Percentiles rank a stretch among this genome's conserved stretches.
phyloP scores from a whole-genome alignment of 2,329 filamentous ascomycete species.

The Nemania diffusa region DNA sequence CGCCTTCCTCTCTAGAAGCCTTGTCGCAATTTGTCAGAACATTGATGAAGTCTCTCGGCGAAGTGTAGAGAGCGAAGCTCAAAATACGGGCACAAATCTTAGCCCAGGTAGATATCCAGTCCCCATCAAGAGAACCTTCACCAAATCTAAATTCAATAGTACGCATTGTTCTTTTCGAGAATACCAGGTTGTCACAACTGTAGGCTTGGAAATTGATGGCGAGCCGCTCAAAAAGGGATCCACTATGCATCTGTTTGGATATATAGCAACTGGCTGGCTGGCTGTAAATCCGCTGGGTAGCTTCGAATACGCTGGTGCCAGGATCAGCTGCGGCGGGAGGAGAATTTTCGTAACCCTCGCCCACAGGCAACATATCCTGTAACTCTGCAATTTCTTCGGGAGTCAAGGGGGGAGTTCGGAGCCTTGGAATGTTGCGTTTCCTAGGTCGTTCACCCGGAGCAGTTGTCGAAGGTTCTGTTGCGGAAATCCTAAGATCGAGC shows the following conservation, averaged over 20 bases:
- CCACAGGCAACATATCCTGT: too few species aligned
- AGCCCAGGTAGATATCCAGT: conserved; percentile 40
- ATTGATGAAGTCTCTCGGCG: conserved; percentile 29
- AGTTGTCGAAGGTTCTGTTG: neutral
- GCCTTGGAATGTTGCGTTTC: conserved; percentile 11
- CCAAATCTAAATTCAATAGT: conserved; percentile 43
- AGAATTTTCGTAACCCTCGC: neutral
- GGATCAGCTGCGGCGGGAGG: neutral
- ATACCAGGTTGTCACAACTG: neutral
- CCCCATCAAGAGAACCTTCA: conserved; percentile 27
- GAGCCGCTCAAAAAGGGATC: neutral
- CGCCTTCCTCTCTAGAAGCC: conserved; percentile 58
- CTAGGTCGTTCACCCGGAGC: neutral
- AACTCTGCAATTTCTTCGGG: too few species aligned
- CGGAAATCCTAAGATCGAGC: neutral
- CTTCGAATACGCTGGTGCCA: conserved; percentile 12
- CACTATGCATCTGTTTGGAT: neutral
- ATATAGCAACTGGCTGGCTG: conserved; percentile 30
- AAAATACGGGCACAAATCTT: conserved; percentile 42
- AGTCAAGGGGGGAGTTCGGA: neutral
- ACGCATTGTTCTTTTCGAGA: neutral
- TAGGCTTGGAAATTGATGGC: conserved; percentile 22
- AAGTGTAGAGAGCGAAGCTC: conserved; percentile 39
- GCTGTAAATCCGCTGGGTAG: conserved; percentile 15
- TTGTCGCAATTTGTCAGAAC: conserved; percentile 41